phyloP scores from a whole-genome alignment of 306 rosid species.

The Sesbania bispinosa region DNA sequence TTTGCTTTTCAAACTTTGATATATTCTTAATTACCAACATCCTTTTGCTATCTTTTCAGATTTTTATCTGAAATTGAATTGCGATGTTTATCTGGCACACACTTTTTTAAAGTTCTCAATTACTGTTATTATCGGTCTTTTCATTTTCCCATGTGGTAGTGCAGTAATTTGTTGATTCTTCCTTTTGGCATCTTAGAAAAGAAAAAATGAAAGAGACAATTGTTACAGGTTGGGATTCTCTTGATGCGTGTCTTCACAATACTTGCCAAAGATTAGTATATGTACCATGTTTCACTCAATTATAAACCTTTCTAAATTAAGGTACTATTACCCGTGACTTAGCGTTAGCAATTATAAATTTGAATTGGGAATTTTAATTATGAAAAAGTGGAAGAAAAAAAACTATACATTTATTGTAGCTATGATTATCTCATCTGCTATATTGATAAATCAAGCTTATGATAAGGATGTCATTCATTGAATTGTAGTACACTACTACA shows the following conservation, averaged over 20 bases:
- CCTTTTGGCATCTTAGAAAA: not conserved
- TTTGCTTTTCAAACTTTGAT: not conserved
- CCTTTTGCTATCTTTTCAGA: not conserved
- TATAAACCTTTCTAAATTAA: not conserved
- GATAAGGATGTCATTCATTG: not conserved
- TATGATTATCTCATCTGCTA: not conserved
- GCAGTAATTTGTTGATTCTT: not conserved
- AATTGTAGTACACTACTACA: not conserved
- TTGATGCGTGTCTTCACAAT: not conserved
- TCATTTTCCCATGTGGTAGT: not conserved
- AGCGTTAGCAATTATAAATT: not conserved
- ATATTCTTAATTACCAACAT: not conserved
- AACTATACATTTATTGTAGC: no score
- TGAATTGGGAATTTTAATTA: no score
- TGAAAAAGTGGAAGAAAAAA: no score
- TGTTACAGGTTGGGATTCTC: not conserved
- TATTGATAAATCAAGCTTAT: not conserved
- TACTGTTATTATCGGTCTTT: not conserved
- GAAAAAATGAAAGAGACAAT: not conserved
- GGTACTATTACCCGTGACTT: not conserved
- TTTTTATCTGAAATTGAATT: not conserved
- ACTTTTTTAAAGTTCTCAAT: not conserved
- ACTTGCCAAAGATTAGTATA: not conserved
- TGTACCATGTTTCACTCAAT: not conserved
- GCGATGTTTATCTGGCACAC: not conserved